These are phyloP conservation scores for Neofusicoccum parvum DNA, from an alignment of 2,329 filamentous ascomycete species.

Conservation along the genomic window DNA sequence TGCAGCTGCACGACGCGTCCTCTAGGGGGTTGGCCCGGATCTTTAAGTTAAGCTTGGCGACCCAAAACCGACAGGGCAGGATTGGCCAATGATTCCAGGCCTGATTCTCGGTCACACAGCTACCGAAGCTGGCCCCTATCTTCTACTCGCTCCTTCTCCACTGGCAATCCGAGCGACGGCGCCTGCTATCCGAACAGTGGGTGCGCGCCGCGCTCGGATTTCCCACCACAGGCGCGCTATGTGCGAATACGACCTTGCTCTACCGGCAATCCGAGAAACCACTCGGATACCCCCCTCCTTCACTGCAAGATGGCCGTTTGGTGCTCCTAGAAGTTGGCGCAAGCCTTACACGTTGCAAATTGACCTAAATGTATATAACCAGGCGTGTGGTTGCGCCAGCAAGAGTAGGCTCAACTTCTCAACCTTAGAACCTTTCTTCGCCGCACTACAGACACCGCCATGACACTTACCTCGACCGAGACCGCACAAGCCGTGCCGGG, in stretches of 20 bases:
- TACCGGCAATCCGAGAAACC: not conserved
- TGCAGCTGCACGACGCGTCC: no score
- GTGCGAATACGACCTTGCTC: not conserved
- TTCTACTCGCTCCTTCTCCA: no score
- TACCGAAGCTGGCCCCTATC: no score
- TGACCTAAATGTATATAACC: not conserved
- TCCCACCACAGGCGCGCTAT: not conserved
- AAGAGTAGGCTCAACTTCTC: no score
- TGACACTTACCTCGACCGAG: not conserved
- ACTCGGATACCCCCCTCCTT: not conserved
- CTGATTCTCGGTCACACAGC: no score
- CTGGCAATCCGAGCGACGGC: not conserved
- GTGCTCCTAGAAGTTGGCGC: not conserved
- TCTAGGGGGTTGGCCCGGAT: no score
- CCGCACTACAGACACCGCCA: not conserved
- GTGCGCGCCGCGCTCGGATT: not conserved
- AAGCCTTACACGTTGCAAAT: no score
- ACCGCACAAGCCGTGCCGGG: not conserved
- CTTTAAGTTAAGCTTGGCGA: no score
- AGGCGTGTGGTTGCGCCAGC: not conserved
- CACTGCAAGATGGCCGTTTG: not conserved
- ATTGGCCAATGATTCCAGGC: no score
- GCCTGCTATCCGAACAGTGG: no score
- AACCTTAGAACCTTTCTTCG: not conserved
- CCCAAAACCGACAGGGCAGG: no score